Evolutionary conservation across 257 asterid species (phyloP).

Genomic region (Eucommia ulmoides): DNA sequence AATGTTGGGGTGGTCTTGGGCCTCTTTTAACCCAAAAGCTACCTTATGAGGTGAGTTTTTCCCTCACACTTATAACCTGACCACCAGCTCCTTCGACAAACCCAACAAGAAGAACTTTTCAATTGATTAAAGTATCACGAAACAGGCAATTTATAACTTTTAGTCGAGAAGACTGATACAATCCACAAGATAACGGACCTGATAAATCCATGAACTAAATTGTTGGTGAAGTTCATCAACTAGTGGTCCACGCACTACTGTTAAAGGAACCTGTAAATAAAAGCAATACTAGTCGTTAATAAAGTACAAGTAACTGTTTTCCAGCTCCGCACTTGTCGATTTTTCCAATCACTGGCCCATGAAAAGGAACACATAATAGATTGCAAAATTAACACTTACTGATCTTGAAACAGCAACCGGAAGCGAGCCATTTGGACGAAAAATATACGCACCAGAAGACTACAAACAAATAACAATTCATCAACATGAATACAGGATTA

Average conservation of each 20-base stretch:
- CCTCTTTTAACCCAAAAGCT: too few species aligned
- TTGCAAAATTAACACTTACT: slow-evolving; percentile 25
- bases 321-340: too few species aligned
- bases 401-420: slow-evolving; percentile 53
- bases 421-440: slow-evolving; percentile 51
- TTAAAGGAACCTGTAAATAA: slow-evolving; percentile 46
- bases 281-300: slow-evolving; percentile 1
- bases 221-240: slow-evolving; percentile 82
- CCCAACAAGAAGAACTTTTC: neutral
- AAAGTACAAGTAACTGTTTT: too few species aligned
- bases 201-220: slow-evolving; percentile 72
- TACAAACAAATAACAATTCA: slow-evolving; percentile 17
- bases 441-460: slow-evolving; percentile 82
- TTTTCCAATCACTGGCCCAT: too few species aligned
- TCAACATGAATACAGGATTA: too few species aligned
- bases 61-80: too few species aligned
- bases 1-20: too few species aligned
- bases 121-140: neutral
- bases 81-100: too few species aligned
- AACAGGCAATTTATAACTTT: neutral
- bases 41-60: too few species aligned
- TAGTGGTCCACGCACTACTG: slow-evolving; percentile 56
- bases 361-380: neutral
- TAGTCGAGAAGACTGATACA: too few species aligned
- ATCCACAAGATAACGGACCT: too few species aligned